A percentile compares a stretch with the other conserved stretches of the same genome.
Evolutionary conservation across 1,139 yeast genomes (phyloP).

Genomic region (Debaryomyces nepalensis): DNA sequence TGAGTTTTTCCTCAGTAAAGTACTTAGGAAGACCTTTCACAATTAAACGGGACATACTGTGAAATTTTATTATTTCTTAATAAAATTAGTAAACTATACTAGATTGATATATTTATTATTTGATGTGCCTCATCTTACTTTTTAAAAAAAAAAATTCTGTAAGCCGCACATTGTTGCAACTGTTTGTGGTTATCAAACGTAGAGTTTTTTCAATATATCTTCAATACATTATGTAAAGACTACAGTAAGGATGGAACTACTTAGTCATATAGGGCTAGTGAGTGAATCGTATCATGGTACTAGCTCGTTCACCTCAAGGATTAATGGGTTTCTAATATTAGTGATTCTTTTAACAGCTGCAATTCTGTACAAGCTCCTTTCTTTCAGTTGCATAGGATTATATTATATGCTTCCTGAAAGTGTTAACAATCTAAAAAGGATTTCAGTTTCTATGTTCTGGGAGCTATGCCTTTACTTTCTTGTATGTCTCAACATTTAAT

Average conservation of each 20-base stretch:
- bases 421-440: conserved; percentile 27
- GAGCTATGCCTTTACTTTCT: conserved; percentile 35
- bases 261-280: conserved; percentile 25
- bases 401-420: conserved; percentile 34
- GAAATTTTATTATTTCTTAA: background rate
- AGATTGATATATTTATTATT: background rate
- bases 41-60: conserved; percentile 82
- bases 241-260: conserved; percentile 27
- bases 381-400: conserved; percentile 23
- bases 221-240: background rate
- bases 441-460: conserved; percentile 39
- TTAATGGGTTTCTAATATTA: conserved; percentile 26
- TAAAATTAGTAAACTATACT: background rate
- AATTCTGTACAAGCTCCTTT: conserved; percentile 32
- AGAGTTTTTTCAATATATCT: background rate
- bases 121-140: conserved; percentile 11
- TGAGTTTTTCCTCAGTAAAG: conserved; percentile 74
- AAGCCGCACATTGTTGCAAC: conserved; percentile 18
- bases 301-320: conserved; percentile 16
- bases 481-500: no score
- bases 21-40: conserved; percentile 92
- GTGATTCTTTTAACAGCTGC: conserved; percentile 20
- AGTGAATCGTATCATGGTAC: conserved; percentile 15
- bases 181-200: conserved; percentile 11
- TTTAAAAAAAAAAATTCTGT: conserved; percentile 9